Percentiles rank a stretch among this genome's conserved stretches.
Evolutionary conservation across 371 early-diverging fungal genomes (phyloP).

Genomic region (Apophysomyces sp.): DNA sequence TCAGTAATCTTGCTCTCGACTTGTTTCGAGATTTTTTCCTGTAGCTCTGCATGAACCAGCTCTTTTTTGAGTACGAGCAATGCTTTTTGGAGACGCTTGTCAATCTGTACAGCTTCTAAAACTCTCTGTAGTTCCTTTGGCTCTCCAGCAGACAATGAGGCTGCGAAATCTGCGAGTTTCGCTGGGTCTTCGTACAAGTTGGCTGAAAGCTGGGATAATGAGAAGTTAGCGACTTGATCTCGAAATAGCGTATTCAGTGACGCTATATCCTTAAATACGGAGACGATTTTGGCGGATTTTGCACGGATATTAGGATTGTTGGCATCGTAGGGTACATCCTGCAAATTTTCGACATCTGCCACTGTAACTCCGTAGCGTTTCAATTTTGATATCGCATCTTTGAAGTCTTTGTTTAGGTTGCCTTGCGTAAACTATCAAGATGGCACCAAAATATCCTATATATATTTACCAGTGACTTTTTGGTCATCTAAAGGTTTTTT

Average conservation of each 20-base stretch:
- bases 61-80: constrained; percentile 92
- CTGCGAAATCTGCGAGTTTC: constrained; percentile 92
- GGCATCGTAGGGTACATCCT: constrained; percentile 76
- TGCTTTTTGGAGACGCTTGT: constrained; percentile 89
- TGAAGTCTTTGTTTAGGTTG: constrained; percentile 13
- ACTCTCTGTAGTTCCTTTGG: constrained; percentile 86
- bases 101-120: constrained; percentile 79
- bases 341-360: constrained; percentile 79
- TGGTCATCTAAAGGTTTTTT: constrained; percentile 16
- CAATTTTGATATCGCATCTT: constrained; percentile 45
- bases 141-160: constrained; percentile 88
- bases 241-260: constrained; percentile 87
- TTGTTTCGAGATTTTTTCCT: constrained; percentile 90
- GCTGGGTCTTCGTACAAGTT: constrained; percentile 91
- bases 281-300: constrained; percentile 88
- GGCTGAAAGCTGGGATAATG: constrained; percentile 88
- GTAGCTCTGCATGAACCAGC: constrained; percentile 89
- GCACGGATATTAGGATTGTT: constrained; percentile 85
- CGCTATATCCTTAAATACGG: constrained; percentile 91
- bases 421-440: constrained; percentile 1
- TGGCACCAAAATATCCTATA: constrained; percentile 7
- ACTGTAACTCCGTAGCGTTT: constrained; percentile 75
- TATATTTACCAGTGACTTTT: constrained; percentile 14
- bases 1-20: constrained; percentile 93
- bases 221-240: constrained; percentile 93